phyloP scores from a whole-genome alignment of 129 eudicot genomes.

The Helianthus tuberosus region DNA sequence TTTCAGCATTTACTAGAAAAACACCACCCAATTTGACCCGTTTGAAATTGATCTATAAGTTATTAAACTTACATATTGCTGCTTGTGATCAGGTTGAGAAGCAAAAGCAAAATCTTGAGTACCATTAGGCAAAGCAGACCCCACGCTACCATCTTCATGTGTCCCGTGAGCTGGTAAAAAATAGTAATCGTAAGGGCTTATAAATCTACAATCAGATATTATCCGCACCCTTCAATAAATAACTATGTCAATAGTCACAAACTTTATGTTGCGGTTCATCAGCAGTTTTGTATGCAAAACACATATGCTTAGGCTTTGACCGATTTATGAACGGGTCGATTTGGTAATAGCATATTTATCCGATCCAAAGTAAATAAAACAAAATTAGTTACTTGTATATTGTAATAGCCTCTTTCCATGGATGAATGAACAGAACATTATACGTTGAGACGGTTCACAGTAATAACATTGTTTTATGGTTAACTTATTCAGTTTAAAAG shows the following conservation, averaged over 20 bases:
- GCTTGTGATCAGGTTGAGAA: conserved; percentile 40
- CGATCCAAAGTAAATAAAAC: too few species aligned
- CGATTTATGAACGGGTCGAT: neutral
- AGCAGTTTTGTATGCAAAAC: neutral
- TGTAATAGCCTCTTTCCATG: too few species aligned
- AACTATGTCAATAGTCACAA: neutral
- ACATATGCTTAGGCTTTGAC: neutral
- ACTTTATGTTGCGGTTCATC: neutral
- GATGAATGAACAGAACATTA: too few species aligned
- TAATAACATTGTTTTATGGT: too few species aligned
- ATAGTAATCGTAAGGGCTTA: neutral
- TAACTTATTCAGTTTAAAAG: too few species aligned
- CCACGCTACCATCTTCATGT: conserved; percentile 45
- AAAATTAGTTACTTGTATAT: too few species aligned
- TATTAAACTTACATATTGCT: conserved; percentile 43
- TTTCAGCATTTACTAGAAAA: neutral
- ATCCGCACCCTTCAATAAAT: neutral
- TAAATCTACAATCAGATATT: neutral
- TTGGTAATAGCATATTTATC: neutral
- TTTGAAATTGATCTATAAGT: neutral
- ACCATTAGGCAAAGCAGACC: conserved; percentile 38
- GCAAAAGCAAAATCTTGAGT: conserved; percentile 41
- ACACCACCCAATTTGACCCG: neutral
- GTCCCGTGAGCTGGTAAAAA: conserved; percentile 38
- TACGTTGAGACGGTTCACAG: too few species aligned